Evolutionary conservation across 805 yeast species (phyloP), one percentile per base, ranked within the genome.

Genomic region (Hanseniaspora hatyaiensis): DNA sequence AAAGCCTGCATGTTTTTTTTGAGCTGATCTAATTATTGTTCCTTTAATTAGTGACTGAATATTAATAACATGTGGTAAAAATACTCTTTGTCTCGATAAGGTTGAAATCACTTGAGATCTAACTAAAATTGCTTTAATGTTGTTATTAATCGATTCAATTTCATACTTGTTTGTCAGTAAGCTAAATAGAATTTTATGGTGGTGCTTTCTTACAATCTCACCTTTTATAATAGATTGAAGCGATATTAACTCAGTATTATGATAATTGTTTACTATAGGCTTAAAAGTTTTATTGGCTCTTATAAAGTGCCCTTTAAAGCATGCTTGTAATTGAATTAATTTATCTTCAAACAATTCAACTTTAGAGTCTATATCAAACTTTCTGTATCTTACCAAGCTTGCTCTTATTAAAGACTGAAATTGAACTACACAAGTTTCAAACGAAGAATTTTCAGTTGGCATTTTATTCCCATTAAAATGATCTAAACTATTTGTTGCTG

Each of bases 401-500:
- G 92, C 94, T 53, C 85, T 68, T 15, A 83, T 72, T 20, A 78
- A 63, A 0, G 92, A 75, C 59, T 87, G 95, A 15, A 87, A 64
- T 48, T 64, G 66, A 32, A 71, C 63, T 32, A 80, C 71, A 30
- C 41, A 36, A 13, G 12, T 29, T 23, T 36, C 48, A 44, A 44
- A 44, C 8, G 39, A 15, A 8, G 12, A 12, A n/a, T n/a, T 36
- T n/a, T 8, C 9, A n/a, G n/a, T n/a, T n/a, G n/a, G n/a, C n/a
- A n/a, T n/a, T n/a, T n/a, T n/a, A n/a, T n/a, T n/a, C n/a, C n/a
- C n/a, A n/a, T n/a, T n/a, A n/a, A n/a, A n/a, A n/a, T n/a, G n/a
- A n/a, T n/a, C n/a, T n/a, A n/a, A n/a, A 26, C 11, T 8, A 8
- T 26, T 11, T 26, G 29, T 26, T 26, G 23, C 40, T 13, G 40